These are phyloP conservation scores for Vaccinium macrocarpon DNA, from an alignment of 148 eudicot species.

Conservation along the genomic window DNA sequence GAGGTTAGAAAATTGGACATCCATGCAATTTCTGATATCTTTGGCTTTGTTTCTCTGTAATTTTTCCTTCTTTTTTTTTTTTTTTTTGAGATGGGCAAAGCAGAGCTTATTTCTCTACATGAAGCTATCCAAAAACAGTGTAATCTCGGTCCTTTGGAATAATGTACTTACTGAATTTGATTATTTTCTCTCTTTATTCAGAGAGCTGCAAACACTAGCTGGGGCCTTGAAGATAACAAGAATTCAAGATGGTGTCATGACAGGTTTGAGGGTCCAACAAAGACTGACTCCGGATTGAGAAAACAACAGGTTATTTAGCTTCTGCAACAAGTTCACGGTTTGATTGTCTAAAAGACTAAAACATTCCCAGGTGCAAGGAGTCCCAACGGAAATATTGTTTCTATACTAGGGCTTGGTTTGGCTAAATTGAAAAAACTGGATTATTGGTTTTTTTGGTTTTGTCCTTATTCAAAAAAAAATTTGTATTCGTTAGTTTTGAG, in stretches of 20 bases:
- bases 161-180: not conserved
- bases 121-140: not conserved
- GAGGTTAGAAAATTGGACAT: not conserved
- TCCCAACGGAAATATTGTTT: not conserved
- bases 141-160: not conserved
- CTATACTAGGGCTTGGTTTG: no score
- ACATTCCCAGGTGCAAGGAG: not conserved
- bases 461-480: no score
- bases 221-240: constrained; percentile 75
- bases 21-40: not conserved
- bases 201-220: constrained; percentile 97
- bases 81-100: not conserved
- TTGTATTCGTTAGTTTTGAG: no score
- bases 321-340: not conserved
- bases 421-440: no score
- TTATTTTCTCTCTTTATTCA: constrained; percentile 17
- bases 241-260: constrained; percentile 56
- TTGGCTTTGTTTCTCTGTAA: not conserved
- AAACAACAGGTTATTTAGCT: not conserved
- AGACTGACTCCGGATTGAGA: constrained; percentile 16
- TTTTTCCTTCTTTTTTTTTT: not conserved
- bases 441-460: no score
- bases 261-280: constrained; percentile 42
- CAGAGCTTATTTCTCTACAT: not conserved
- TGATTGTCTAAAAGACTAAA: not conserved